These are phyloP conservation scores for Boletus barrowsii DNA, from an alignment of 768 basidiomycete genomes.

Conservation along the genomic window DNA sequence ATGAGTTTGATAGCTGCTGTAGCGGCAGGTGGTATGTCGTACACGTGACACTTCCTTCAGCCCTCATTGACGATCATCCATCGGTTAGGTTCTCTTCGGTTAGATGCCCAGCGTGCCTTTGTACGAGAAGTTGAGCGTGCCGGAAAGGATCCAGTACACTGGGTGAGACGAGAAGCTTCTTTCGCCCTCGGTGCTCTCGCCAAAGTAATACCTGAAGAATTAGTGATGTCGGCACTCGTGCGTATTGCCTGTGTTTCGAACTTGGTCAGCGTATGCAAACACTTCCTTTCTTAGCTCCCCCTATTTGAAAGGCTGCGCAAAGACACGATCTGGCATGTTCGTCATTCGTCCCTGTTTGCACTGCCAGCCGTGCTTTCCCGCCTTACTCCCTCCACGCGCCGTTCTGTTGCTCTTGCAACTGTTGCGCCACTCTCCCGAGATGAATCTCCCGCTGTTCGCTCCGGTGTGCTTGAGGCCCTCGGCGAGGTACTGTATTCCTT, in stretches of 20 bases:
- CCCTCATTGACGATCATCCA: slow-evolving; percentile 5
- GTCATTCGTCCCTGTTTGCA: slow-evolving; percentile 83
- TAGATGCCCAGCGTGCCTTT: slow-evolving; percentile 58
- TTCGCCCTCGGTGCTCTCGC: slow-evolving; percentile 87
- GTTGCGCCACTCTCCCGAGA: slow-evolving; percentile 63
- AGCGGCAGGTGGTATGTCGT: slow-evolving; percentile 65
- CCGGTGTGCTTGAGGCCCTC: slow-evolving; percentile 78
- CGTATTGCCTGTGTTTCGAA: slow-evolving; percentile 20
- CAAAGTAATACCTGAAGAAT: slow-evolving; percentile 77
- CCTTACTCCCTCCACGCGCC: slow-evolving; percentile 55
- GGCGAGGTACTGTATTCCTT: slow-evolving; percentile 90
- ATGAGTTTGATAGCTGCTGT: slow-evolving; percentile 93
- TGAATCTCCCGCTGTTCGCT: slow-evolving; percentile 63
- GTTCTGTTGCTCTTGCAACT: slow-evolving; percentile 62
- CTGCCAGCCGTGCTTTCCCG: slow-evolving; percentile 76
- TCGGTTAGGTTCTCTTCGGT: slow-evolving; percentile 48
- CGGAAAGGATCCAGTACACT: slow-evolving; percentile 61
- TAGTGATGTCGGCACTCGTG: slow-evolving; percentile 64
- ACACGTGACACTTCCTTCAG: slow-evolving; percentile 4
- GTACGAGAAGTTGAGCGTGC: slow-evolving; percentile 74
- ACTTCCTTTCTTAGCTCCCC: slow-evolving; percentile 56
- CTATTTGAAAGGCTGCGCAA: slow-evolving; percentile 66
- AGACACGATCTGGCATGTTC: slow-evolving; percentile 78
- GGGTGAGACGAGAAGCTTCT: slow-evolving; percentile 82
- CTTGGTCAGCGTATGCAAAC: slow-evolving; percentile 2